Base-by-base conservation (phyloP, 768 basidiomycete genomes). In the Leccinum subgranulosum region DNA sequence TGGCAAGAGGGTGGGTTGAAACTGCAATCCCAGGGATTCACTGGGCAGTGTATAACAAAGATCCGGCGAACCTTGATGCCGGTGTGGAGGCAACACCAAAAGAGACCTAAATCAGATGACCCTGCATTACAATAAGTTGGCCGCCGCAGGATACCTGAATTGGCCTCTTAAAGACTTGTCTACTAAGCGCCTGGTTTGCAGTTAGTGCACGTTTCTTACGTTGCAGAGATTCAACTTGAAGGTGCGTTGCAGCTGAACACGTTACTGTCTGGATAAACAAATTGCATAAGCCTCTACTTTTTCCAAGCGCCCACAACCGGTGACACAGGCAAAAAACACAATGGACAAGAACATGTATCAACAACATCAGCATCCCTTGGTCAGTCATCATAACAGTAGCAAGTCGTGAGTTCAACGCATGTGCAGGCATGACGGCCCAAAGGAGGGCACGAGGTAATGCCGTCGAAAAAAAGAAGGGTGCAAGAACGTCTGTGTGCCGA, bases 321-420 rank as follows among this genome's bases (percentile, higher is more conserved):
- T 23, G 23, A 23, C 23, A 34, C 33, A 34, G 11, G 33, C 33
- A 34, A 34, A 34, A 34, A 34, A 34, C 14, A 34, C 23, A 25
- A 33, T 33, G 31, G 15, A 34, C 33, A 34, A 34, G 33, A 34
- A 15, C 33, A 34, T 17, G 17, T 17, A 36, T 36, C 36, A 36
- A 36, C 36, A 36, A 2, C 36, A 36, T 36, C 64, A 23, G 49
- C 41, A 43, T 65, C 47, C 34, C 3, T 15, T 60, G 51, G 48
- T 67, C 49, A 55, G 34, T 55, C 28, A 28, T 9, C 9, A 8
- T 25, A 25, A 4, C 29, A 29, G 45, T 36, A 4, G 34, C 33
- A 60, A 21, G 15, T 52, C 55, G 46, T 60, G 27, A 54, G 25
- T 21, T 29, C 31, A 23, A 49, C 27, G 51, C 15, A n/a, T 21